These are phyloP conservation scores for Biscutella laevigata DNA, from an alignment of 441 rosid species.

Conservation along the genomic window DNA sequence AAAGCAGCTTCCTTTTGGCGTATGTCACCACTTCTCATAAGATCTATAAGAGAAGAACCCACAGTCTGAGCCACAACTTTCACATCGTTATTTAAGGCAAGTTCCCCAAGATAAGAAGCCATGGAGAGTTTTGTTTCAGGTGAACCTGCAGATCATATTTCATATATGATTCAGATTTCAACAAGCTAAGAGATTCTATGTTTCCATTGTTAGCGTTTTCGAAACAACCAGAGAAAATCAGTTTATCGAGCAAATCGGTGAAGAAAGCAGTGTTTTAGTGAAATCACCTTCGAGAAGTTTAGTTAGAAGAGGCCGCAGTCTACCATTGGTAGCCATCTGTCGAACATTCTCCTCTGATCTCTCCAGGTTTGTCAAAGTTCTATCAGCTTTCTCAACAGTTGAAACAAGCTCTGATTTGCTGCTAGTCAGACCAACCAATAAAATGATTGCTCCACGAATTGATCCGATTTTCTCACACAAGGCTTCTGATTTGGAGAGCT, in stretches of 20 bases:
- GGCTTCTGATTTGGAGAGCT: constrained; percentile 76
- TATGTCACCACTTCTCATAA: constrained; percentile 62
- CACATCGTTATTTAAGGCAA: constrained; percentile 68
- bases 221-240: background rate
- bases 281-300: constrained; percentile 72
- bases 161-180: background rate
- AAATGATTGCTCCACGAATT: constrained; percentile 80
- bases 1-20: constrained; percentile 72
- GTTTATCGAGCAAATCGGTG: background rate
- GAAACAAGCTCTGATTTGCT: constrained; percentile 76
- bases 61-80: constrained; percentile 80
- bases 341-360: constrained; percentile 68
- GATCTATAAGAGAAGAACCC: constrained; percentile 65
- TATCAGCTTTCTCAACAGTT: constrained; percentile 82
- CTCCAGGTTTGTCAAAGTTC: constrained; percentile 69
- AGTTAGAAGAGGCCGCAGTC: constrained; percentile 75
- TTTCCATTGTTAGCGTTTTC: background rate
- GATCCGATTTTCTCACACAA: constrained; percentile 93
- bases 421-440: constrained; percentile 80
- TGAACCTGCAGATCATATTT: constrained; percentile 53
- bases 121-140: constrained; percentile 68
- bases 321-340: constrained; percentile 86
- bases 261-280: constrained; percentile 1
- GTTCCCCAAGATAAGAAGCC: constrained; percentile 85
- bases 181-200: background rate